Percentiles rank a stretch among this genome's conserved stretches.
phyloP scores from a whole-genome alignment of 257 asterid species.

The Plantago major region DNA sequence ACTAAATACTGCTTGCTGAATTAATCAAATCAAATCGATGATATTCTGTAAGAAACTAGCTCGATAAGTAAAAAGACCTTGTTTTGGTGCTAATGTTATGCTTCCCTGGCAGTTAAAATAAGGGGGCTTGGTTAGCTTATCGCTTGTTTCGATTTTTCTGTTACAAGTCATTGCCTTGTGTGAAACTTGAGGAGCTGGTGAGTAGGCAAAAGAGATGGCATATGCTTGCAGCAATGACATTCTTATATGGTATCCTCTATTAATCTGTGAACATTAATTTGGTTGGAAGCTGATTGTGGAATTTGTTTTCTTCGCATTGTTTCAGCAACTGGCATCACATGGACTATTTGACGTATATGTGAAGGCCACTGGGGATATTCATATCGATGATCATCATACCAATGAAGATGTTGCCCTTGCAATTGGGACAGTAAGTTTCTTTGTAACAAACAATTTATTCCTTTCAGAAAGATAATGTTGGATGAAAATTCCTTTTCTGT shows the following conservation, averaged over 20 bases:
- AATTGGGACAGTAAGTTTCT: slow-evolving; percentile 69
- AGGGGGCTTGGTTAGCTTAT: neutral
- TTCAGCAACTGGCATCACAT: slow-evolving; percentile 93
- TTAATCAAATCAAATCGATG: too few species aligned
- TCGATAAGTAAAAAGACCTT: too few species aligned
- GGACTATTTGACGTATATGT: slow-evolving; percentile 77
- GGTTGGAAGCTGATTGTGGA: slow-evolving; percentile 14
- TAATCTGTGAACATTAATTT: neutral
- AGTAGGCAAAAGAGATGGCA: slow-evolving; percentile 6
- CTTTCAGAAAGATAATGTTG: neutral
- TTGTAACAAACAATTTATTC: neutral
- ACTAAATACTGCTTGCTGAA: too few species aligned
- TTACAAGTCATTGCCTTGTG: neutral
- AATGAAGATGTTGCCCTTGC: slow-evolving; percentile 91
- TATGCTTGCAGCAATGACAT: neutral
- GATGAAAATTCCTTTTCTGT: neutral
- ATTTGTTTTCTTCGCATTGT: slow-evolving; percentile 19
- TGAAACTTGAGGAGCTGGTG: neutral
- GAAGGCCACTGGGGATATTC: slow-evolving; percentile 85
- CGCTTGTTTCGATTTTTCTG: neutral
- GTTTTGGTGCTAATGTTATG: too few species aligned
- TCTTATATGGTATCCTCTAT: neutral
- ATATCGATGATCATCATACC: slow-evolving; percentile 93
- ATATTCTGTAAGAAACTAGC: too few species aligned
- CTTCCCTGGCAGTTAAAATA: too few species aligned